A percentile compares a stretch with the other conserved stretches of the same genome.
Evolutionary conservation across 2,329 filamentous ascomycete species (phyloP).

Genomic region (Paraphoma chrysanthemicola): DNA sequence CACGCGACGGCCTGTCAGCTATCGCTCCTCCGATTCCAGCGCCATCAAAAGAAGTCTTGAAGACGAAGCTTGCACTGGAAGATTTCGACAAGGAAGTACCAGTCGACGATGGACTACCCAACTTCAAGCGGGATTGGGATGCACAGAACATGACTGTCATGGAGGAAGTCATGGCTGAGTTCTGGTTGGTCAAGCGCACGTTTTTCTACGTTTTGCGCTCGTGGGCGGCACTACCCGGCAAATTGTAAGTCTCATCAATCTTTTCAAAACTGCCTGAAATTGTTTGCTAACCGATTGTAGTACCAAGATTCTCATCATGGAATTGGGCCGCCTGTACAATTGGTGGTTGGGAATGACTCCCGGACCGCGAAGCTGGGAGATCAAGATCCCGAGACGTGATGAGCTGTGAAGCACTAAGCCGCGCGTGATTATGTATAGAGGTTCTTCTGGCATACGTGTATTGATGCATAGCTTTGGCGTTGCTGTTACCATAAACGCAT

Average conservation of each 20-base stretch:
- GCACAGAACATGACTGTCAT: conserved; percentile 53
- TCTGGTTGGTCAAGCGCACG: conserved; percentile 67
- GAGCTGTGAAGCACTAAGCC: conserved; percentile 30
- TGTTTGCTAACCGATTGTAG: conserved; percentile 41
- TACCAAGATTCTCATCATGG: conserved; percentile 60
- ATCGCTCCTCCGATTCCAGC: conserved; percentile 23
- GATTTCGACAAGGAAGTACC: conserved; percentile 20
- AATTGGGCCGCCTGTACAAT: conserved; percentile 63
- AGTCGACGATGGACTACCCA: conserved; percentile 49
- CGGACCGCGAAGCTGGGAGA: conserved; percentile 62
- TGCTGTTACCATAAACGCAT: neutral
- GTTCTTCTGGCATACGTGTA: neutral
- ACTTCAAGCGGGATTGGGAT: conserved; percentile 52
- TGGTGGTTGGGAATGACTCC: conserved; percentile 70
- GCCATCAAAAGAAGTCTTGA: conserved; percentile 36
- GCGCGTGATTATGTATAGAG: neutral
- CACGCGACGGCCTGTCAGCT: conserved; percentile 40
- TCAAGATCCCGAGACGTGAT: conserved; percentile 44
- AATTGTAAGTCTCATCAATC: conserved; percentile 67
- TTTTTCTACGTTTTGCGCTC: conserved; percentile 70
- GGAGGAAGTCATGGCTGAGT: conserved; percentile 70
- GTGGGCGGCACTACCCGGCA: conserved; percentile 73
- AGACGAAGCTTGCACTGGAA: conserved; percentile 37
- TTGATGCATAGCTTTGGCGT: conserved; percentile 22
- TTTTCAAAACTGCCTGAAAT: neutral